Conservation (phyloP, 371 early-diverging fungal genomes). For the Zychaea mexicana region DNA sequence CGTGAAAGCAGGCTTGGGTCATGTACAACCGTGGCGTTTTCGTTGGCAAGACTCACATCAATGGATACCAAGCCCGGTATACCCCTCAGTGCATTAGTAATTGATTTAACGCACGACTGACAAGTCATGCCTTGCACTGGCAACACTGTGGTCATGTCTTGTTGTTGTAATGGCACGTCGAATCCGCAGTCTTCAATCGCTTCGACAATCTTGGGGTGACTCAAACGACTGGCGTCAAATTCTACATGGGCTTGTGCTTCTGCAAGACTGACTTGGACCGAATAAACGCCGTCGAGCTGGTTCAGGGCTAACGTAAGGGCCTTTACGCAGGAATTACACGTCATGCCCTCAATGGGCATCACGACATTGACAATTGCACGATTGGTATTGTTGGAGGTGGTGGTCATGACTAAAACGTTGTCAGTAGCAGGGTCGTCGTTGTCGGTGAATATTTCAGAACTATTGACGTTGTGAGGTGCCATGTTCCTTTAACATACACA, state of each 20-base stretch:
- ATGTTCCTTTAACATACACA: not conserved
- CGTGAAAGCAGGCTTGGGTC: constrained; percentile 24
- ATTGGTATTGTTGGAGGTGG: not conserved
- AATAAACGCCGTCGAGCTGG: constrained; percentile 38
- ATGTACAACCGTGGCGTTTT: constrained; percentile 45
- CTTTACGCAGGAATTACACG: constrained; percentile 81
- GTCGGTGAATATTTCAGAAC: not conserved
- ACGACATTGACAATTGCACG: too few species aligned
- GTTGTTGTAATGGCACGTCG: constrained; percentile 14
- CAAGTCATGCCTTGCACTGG: constrained; percentile 86
- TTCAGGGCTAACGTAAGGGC: constrained; percentile 60
- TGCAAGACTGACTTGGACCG: constrained; percentile 43
- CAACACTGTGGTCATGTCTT: constrained; percentile 22
- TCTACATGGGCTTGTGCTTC: constrained; percentile 38
- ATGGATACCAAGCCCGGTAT: constrained; percentile 46
- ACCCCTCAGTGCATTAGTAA: constrained; percentile 50
- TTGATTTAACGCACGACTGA: constrained; percentile 78
- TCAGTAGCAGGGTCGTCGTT: not conserved
- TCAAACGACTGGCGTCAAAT: constrained; percentile 22
- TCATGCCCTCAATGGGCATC: constrained; percentile 68
- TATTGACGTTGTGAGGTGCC: not conserved
- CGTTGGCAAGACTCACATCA: constrained; percentile 41
- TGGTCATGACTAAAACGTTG: not conserved
- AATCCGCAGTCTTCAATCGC: constrained; percentile 60
- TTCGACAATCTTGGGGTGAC: constrained; percentile 25